These are phyloP conservation scores for Aspergillus sp. DNA, from an alignment of 2,329 filamentous ascomycete species.

Conservation along the genomic window DNA sequence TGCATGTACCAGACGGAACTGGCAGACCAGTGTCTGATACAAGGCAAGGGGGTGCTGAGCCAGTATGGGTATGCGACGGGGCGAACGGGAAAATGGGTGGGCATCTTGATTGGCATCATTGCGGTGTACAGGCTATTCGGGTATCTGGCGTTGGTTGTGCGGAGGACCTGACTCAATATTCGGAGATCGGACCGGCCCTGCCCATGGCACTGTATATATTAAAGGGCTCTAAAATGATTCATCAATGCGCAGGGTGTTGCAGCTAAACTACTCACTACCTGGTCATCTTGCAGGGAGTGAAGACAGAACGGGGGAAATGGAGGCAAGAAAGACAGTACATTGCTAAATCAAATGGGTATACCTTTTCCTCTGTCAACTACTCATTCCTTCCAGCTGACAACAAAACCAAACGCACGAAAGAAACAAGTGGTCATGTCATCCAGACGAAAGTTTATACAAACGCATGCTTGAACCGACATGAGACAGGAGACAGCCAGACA, in stretches of 20 bases:
- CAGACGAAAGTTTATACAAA: conserved; percentile 19
- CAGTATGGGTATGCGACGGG: conserved; percentile 68
- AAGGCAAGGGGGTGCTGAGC: conserved; percentile 67
- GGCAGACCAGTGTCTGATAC: conserved; percentile 65
- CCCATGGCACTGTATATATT: not conserved
- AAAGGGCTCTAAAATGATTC: not conserved
- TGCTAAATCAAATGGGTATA: conserved; percentile 18
- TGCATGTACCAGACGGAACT: conserved; percentile 72
- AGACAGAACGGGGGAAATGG: not conserved
- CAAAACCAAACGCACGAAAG: conserved; percentile 12
- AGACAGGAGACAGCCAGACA: conserved; percentile 2
- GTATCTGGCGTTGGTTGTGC: conserved; percentile 56
- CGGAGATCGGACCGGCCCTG: not conserved
- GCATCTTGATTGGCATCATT: conserved; percentile 76
- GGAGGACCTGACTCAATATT: conserved; percentile 7
- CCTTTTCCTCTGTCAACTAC: conserved; percentile 17
- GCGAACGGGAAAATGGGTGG: conserved; percentile 66
- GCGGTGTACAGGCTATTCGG: conserved; percentile 69
- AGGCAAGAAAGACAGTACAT: not conserved
- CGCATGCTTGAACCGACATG: conserved; percentile 7
- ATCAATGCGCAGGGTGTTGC: not conserved
- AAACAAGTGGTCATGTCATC: conserved; percentile 13
- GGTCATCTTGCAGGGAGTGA: not conserved
- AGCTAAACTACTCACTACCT: too few species aligned
- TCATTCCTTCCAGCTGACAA: conserved; percentile 11